Evolutionary conservation across 306 rosid species (phyloP), one percentile per base, ranked within the genome.

Genomic region (Medicago ruthenica): DNA sequence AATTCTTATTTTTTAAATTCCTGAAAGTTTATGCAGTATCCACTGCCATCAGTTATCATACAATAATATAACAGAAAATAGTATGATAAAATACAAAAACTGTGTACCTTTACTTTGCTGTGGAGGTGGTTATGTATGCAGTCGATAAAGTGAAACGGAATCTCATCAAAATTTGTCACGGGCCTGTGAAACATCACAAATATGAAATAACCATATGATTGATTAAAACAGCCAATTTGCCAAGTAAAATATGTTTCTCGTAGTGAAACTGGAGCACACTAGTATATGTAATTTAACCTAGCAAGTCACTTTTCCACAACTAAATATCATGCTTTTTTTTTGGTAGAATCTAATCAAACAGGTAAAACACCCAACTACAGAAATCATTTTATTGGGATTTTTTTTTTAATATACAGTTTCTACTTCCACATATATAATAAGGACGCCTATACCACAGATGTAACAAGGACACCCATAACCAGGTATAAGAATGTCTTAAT

Each of bases 91-190:
- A 37, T 47, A 40, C 20, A 37, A 70, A 61, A 57, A 58, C 15
- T 39, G 67, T 64, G 67, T 86, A 92, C 97, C 93, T 78, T 88
- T 40, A 47, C 16, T 78, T 83, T 94, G 76, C 96, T 62, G 75
- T 59, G 81, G 62, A 96, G 85, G 87, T 88, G 82, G 80, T 82
- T 87, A 73, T 90, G 96, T 74, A 96, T 90, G 88, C 99, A 96
- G 67, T 92, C 98, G 27, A 96, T 88, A 57, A 89, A 96, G 90
- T 96, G 99, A 82, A 87, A 90, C 44, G 96, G 54, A 69, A 96
- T 76, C 85, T 96, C 98, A 36, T 96, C 97, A 72, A 81, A 96
- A 83, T 87, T 89, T 65, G 80, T 84, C 70, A 96, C 87, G 9
- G 90, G 93, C 97, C 97, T 96, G 92, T 45, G 57, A 83, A 76